These are phyloP conservation scores for Cladosporium sp. DNA, from an alignment of 2,329 filamentous ascomycete genomes.

Conservation along the genomic window DNA sequence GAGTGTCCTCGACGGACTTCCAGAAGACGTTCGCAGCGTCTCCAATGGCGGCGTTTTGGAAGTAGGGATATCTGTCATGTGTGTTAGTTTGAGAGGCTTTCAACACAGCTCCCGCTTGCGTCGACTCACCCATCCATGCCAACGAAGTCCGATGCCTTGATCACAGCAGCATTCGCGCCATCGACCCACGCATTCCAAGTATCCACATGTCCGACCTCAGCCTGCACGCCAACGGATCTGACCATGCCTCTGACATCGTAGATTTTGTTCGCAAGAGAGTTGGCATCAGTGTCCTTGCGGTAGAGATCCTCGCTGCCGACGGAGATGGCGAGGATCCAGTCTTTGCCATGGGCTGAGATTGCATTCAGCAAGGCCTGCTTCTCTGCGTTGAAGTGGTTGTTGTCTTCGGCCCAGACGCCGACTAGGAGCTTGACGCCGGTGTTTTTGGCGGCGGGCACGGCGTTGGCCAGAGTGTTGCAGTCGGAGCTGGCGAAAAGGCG, in stretches of 20 bases:
- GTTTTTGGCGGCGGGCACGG: slow-evolving; percentile 54
- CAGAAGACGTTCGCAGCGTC: slow-evolving; percentile 53
- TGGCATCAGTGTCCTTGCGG: slow-evolving; percentile 44
- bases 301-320: slow-evolving; percentile 66
- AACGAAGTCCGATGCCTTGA: slow-evolving; percentile 60
- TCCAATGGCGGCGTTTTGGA: slow-evolving; percentile 55
- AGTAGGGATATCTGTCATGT: slow-evolving; percentile 53
- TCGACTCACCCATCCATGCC: slow-evolving; percentile 51
- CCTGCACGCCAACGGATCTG: slow-evolving; percentile 41
- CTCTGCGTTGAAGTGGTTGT: slow-evolving; percentile 54
- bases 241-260: slow-evolving; percentile 52
- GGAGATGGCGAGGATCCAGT: slow-evolving; percentile 59
- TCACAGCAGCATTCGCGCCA: slow-evolving; percentile 54
- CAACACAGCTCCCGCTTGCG: slow-evolving; percentile 7
- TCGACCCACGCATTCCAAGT: slow-evolving; percentile 50
- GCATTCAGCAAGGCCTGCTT: slow-evolving; percentile 56
- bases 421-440: slow-evolving; percentile 59
- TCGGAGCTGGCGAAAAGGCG: slow-evolving; percentile 62
- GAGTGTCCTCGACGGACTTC: slow-evolving; percentile 32
- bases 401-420: slow-evolving; percentile 54
- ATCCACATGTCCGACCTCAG: slow-evolving; percentile 61
- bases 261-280: slow-evolving; percentile 41
- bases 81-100: background rate
- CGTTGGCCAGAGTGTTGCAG: slow-evolving; percentile 46
- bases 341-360: slow-evolving; percentile 50